A percentile compares a stretch with the other conserved stretches of the same genome.
Conservation (phyloP, 306 rosid species). For the Senna siamea region DNA sequence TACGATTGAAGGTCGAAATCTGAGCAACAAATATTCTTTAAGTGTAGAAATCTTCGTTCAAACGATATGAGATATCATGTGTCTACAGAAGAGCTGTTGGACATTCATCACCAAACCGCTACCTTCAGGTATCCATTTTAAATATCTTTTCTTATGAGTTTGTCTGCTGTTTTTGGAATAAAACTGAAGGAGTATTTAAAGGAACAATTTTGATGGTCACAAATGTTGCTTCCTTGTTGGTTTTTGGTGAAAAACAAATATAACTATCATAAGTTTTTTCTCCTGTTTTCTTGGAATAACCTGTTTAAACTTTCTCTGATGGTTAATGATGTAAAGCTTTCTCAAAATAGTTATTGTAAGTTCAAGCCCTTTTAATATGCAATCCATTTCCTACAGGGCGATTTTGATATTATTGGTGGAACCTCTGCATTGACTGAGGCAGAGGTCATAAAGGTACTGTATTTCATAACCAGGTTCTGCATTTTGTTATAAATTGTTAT, state of each 20-base stretch:
- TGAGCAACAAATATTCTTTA: constrained; percentile 36
- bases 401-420: constrained; percentile 96
- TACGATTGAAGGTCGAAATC: constrained; percentile 29
- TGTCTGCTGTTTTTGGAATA: constrained; percentile 10
- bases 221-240: constrained; percentile 7
- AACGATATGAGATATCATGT: constrained; percentile 78
- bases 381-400: constrained; percentile 68
- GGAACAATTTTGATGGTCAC: neutral
- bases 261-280: constrained; percentile 3
- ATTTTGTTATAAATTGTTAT: constrained; percentile 28
- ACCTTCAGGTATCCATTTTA: constrained; percentile 75
- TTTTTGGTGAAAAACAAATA: constrained; percentile 30
- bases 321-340: constrained; percentile 38
- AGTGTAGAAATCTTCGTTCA: constrained; percentile 83
- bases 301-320: constrained; percentile 24
- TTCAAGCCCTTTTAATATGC: constrained; percentile 21
- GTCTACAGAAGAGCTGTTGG: constrained; percentile 94
- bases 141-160: constrained; percentile 21
- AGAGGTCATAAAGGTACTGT: constrained; percentile 83
- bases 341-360: constrained; percentile 1
- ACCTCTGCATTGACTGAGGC: constrained; percentile 83
- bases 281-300: constrained; percentile 29
- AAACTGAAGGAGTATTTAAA: neutral
- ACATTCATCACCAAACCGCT: constrained; percentile 89
- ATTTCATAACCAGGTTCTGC: constrained; percentile 11